phyloP scores from a whole-genome alignment of 2,329 filamentous ascomycete genomes.

The Verticillium nubilum region DNA sequence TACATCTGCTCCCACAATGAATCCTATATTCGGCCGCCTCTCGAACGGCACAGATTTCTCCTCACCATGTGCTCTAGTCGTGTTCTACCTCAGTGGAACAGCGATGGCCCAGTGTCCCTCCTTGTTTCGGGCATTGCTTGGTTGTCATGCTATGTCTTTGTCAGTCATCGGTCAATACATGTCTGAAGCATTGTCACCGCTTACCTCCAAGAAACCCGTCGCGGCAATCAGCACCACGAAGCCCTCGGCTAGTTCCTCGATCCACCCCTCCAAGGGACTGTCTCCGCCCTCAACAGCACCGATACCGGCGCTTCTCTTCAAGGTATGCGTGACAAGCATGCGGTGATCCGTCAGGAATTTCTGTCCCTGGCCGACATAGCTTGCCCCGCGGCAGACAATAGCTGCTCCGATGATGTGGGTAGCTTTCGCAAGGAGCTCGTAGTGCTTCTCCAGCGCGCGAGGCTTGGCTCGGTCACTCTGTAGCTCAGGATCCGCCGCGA shows the following conservation, averaged over 20 bases:
- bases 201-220: constrained; percentile 81
- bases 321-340: constrained; percentile 77
- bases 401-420: constrained; percentile 78
- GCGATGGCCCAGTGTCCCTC: constrained; percentile 20
- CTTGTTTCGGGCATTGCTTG: constrained; percentile 26
- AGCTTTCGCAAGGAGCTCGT: constrained; percentile 73
- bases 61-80: not conserved
- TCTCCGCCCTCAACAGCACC: constrained; percentile 37
- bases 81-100: constrained; percentile 31
- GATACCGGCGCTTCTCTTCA: constrained; percentile 84
- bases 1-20: constrained; percentile 1
- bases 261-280: constrained; percentile 47
- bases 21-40: not conserved
- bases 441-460: constrained; percentile 72
- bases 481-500: constrained; percentile 85
- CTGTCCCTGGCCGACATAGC: constrained; percentile 76
- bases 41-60: not conserved
- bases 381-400: constrained; percentile 72
- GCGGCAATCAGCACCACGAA: constrained; percentile 78
- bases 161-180: not conserved
- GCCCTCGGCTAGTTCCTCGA: constrained; percentile 76
- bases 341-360: constrained; percentile 79
- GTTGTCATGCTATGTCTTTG: constrained; percentile 32
- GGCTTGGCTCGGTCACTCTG: constrained; percentile 70
- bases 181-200: constrained; percentile 18